phyloP scores from a whole-genome alignment of 2,329 filamentous ascomycete genomes.

The Colletotrichum horii region DNA sequence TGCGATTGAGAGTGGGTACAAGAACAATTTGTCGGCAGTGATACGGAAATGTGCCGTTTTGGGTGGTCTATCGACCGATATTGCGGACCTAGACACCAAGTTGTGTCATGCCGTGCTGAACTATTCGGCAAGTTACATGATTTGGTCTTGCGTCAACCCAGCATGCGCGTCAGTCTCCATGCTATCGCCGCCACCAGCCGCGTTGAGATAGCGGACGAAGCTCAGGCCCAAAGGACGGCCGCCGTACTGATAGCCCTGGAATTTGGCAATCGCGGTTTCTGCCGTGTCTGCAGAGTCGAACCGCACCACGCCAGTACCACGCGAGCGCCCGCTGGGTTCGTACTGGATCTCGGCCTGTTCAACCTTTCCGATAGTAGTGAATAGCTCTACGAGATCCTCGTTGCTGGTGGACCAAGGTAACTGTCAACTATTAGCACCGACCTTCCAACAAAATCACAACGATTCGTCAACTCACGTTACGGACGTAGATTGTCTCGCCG shows the following conservation, averaged over 20 bases:
- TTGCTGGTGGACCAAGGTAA: slow-evolving; percentile 99
- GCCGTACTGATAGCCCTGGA: slow-evolving; percentile 97
- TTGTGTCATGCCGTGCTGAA: background rate
- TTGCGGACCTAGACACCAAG: background rate
- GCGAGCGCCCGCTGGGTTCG: slow-evolving; percentile 92
- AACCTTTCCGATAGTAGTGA: slow-evolving; percentile 97
- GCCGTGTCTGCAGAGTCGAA: slow-evolving; percentile 85
- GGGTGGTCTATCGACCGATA: background rate
- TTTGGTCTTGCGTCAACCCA: slow-evolving; percentile 94
- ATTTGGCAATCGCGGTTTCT: slow-evolving; percentile 94
- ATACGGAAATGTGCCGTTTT: background rate
- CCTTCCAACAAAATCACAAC: background rate
- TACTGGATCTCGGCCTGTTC: slow-evolving; percentile 99
- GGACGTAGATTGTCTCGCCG: slow-evolving; percentile 87
- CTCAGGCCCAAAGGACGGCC: slow-evolving; percentile 91
- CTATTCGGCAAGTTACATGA: slow-evolving; percentile 69
- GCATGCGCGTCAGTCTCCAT: slow-evolving; percentile 84
- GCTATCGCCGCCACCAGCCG: slow-evolving; percentile 64
- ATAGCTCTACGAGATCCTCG: slow-evolving; percentile 94
- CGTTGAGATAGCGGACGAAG: slow-evolving; percentile 90
- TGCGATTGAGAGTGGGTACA: background rate
- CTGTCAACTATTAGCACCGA: slow-evolving; percentile 49
- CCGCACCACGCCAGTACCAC: slow-evolving; percentile 94
- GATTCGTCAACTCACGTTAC: slow-evolving; percentile 75
- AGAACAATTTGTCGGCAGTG: background rate